Base-by-base conservation (phyloP, 202 grass and related monocot genomes). In the Miscanthus sacchariflorus region DNA sequence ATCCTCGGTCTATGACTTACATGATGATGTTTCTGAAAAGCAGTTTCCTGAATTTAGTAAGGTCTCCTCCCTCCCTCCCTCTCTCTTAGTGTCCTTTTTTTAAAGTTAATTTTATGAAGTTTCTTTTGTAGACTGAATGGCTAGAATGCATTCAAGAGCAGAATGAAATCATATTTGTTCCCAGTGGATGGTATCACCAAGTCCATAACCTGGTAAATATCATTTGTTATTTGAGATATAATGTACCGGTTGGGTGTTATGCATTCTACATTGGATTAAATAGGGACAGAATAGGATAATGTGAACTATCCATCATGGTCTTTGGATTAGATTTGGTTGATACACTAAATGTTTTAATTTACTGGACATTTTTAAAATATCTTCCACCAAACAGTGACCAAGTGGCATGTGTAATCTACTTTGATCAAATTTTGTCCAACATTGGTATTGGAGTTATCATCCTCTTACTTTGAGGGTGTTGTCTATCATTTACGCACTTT, bases 131-230 rank as follows among this genome's bases (percentile, higher is more conserved):
- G 96, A 82, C 96, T 81, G 87, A 86, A 83, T 98, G 96, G 94
- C 69, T 93, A 70, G 91, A 96, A 73, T 98, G 96, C 69, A 90
- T 89, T 83, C 96, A 98, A 48, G 89, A 95, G 83, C 91, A 95
- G 85, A 90, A 94, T 66, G 96, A 98, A 80, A 87, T 98, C 48
- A 96, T 98, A 91, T 98, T 96, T 92, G 96, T 98, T 42, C 96
- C 96, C 70, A 98, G 92, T 75, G 94, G 96, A 85, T 98, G 96
- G 96, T 96, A 98, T 80, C 96, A 98, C 86, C 94, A 96, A 93
- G 96, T 98, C 78, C 92, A 98, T 88, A 98, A 98, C 84, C 81
- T 98, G 87, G 96, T 98, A 91, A 82, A 33, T 88, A 40, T 82
- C 39, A 12, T 88, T 80, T 88, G 12, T 44, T 71, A 19, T 77